These are phyloP conservation scores for Saccharomycopsis sp. DNA, from an alignment of 805 yeast species.

Conservation along the genomic window DNA sequence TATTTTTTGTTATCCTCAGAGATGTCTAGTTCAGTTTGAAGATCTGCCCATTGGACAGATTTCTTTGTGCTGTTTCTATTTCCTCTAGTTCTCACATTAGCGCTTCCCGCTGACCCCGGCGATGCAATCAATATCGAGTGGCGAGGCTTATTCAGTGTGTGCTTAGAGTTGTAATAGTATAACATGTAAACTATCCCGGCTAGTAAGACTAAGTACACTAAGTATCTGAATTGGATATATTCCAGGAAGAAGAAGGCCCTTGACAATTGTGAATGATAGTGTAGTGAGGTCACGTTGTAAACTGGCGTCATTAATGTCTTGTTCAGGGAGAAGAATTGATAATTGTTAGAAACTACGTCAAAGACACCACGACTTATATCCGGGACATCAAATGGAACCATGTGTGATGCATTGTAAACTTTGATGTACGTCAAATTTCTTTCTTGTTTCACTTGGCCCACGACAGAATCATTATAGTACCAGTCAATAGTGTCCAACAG, in stretches of 20 bases:
- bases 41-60: constrained; percentile 23
- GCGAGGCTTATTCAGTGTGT: constrained; percentile 5
- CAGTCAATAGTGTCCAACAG: constrained; percentile 31
- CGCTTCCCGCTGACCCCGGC: too few species aligned
- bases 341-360: constrained; percentile 37
- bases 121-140: constrained; percentile 13
- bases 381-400: constrained; percentile 73
- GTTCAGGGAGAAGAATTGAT: constrained; percentile 17
- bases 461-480: constrained; percentile 35
- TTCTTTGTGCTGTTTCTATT: constrained; percentile 12
- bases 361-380: constrained; percentile 52
- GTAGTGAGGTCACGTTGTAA: constrained; percentile 9
- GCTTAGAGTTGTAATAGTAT: constrained; percentile 17
- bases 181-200: constrained; percentile 15
- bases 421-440: constrained; percentile 60
- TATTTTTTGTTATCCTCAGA: not conserved
- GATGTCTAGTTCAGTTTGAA: constrained; percentile 4
- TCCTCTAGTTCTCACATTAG: too few species aligned
- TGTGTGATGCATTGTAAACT: constrained; percentile 61
- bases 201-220: constrained; percentile 13
- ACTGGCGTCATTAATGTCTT: constrained; percentile 15
- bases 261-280: constrained; percentile 4
- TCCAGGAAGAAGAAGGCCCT: constrained; percentile 3
- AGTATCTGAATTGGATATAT: constrained; percentile 14
- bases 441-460: constrained; percentile 39